Evolutionary conservation across 768 basidiomycete species (phyloP).

Genomic region (Daedaleopsis nitida): DNA sequence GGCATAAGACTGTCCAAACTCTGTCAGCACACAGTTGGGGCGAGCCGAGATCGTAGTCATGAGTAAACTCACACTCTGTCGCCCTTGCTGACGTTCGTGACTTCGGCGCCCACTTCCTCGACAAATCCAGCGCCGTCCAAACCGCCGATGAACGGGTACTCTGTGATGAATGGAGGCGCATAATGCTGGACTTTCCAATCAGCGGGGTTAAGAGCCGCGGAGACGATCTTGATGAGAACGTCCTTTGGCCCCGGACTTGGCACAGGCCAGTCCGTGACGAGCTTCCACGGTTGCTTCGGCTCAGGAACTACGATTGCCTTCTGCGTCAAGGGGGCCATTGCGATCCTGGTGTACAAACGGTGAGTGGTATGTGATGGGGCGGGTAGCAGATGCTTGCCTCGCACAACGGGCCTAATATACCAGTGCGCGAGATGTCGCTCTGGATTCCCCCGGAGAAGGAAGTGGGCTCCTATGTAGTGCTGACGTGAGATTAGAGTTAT

Average conservation of each 20-base stretch:
- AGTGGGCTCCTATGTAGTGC: too few species aligned
- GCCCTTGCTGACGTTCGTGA: constrained; percentile 34
- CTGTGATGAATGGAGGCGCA: constrained; percentile 13
- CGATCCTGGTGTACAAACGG: background rate
- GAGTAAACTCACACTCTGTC: constrained; percentile 33
- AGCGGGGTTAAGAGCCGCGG: constrained; percentile 53
- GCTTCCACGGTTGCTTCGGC: constrained; percentile 2
- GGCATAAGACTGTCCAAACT: too few species aligned
- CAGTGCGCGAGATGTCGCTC: too few species aligned
- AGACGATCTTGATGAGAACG: constrained; percentile 47
- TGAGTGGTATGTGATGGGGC: too few species aligned
- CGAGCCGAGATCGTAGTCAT: too few species aligned
- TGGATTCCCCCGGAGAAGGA: too few species aligned
- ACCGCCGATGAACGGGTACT: constrained; percentile 28
- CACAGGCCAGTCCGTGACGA: constrained; percentile 19
- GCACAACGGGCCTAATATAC: background rate
- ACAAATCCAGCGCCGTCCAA: constrained; percentile 22
- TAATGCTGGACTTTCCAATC: constrained; percentile 50
- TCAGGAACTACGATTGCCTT: constrained; percentile 17
- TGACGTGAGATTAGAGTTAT: too few species aligned
- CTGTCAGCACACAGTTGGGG: background rate
- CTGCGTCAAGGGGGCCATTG: constrained; percentile 12
- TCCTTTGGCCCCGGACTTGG: constrained; percentile 49
- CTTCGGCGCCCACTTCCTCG: constrained; percentile 37
- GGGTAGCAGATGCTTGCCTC: too few species aligned